Percentiles rank a stretch among this genome's conserved stretches.
These are phyloP conservation scores for Cyathus olla DNA, from an alignment of 1,284 basidiomycete species.

Conservation along the genomic window DNA sequence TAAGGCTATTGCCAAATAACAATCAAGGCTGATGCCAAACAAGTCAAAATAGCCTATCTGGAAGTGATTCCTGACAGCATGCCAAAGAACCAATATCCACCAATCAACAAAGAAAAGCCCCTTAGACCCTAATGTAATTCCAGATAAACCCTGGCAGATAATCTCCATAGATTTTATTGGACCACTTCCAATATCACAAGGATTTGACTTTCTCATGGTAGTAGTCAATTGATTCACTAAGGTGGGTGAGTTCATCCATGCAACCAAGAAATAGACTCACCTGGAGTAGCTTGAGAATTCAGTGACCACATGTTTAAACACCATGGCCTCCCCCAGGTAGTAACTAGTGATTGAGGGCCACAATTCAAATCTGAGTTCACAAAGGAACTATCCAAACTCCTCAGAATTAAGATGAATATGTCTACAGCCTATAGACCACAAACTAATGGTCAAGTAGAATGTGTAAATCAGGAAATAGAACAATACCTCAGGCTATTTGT, in stretches of 20 bases:
- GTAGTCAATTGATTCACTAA: conserved; percentile 1
- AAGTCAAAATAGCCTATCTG: no score
- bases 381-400: background rate
- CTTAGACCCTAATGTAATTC: background rate
- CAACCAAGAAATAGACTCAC: background rate
- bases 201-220: background rate
- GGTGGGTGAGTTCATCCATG: background rate
- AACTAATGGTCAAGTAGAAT: conserved; percentile 26
- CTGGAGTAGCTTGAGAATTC: background rate
- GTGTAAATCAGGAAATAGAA: conserved; percentile 3
- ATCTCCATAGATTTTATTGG: background rate
- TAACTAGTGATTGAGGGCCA: background rate
- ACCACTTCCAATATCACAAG: background rate
- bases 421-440: conserved; percentile 18
- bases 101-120: background rate
- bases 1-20: no score
- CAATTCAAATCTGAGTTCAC: background rate
- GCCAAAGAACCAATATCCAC: conserved; percentile 18
- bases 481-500: background rate
- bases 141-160: conserved; percentile 1
- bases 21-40: no score
- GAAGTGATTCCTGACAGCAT: conserved; percentile 25
- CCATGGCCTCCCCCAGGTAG: background rate
- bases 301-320: background rate
- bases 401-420: background rate